These are phyloP conservation scores for Fusarium incarnatum DNA, from an alignment of 2,329 filamentous ascomycete genomes.

Conservation along the genomic window DNA sequence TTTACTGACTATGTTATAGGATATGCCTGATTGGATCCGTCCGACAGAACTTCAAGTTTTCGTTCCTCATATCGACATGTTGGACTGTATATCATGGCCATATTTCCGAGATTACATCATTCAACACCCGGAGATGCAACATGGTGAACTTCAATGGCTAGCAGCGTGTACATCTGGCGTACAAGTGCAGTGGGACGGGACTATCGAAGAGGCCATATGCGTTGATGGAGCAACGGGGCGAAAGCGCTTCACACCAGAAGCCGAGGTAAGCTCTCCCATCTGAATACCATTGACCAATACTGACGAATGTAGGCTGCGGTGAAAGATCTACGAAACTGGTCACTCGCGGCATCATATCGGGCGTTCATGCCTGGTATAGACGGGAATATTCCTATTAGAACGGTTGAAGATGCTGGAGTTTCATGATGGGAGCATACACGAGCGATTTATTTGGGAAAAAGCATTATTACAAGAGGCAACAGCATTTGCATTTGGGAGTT, in stretches of 20 bases:
- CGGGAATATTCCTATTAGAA: constrained; percentile 26
- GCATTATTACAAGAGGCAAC: background rate
- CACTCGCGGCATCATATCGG: constrained; percentile 22
- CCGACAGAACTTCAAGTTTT: constrained; percentile 24
- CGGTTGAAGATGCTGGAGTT: background rate
- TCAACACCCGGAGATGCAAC: constrained; percentile 18
- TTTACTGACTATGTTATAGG: background rate
- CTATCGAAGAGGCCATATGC: constrained; percentile 6
- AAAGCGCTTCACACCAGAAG: constrained; percentile 6
- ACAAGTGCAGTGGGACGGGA: background rate
- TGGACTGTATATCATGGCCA: constrained; percentile 25
- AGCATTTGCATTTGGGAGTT: background rate
- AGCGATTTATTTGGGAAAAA: background rate
- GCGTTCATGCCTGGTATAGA: constrained; percentile 24
- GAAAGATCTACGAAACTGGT: constrained; percentile 8
- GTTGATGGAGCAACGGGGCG: background rate
- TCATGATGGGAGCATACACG: background rate
- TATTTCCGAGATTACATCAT: constrained; percentile 18
- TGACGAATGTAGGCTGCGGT: background rate
- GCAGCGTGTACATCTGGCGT: constrained; percentile 13
- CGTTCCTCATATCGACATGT: constrained; percentile 15
- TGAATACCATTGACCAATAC: fast-evolving
- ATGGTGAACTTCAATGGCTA: constrained; percentile 20
- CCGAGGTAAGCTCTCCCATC: background rate
- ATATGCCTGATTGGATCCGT: constrained; percentile 19